Conservation (phyloP, 2,329 filamentous ascomycete species). For the Huntiella bhutanensis region DNA sequence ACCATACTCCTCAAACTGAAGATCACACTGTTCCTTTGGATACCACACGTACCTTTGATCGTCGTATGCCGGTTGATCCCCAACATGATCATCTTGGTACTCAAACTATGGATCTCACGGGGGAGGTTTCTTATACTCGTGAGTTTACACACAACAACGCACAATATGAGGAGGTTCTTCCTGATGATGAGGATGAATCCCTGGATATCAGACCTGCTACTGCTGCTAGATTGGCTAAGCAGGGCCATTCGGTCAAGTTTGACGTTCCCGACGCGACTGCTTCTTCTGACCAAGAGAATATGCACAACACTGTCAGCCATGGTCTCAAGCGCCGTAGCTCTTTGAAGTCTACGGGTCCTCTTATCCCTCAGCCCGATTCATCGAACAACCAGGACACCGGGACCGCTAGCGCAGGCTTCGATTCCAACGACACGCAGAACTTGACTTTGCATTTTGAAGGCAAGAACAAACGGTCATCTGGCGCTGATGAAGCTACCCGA, state of each 20-base stretch:
- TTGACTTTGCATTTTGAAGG: slow-evolving; percentile 13
- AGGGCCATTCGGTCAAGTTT: slow-evolving; percentile 15
- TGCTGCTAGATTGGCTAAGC: background rate
- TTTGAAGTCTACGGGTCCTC: slow-evolving; percentile 8
- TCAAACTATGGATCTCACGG: slow-evolving; percentile 94
- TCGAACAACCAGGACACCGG: slow-evolving; percentile 11
- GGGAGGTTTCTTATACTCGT: slow-evolving; percentile 33
- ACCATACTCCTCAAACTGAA: slow-evolving; percentile 33
- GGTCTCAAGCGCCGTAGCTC: slow-evolving; percentile 24
- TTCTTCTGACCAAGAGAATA: slow-evolving; percentile 15
- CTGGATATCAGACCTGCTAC: slow-evolving; percentile 1
- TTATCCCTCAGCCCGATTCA: background rate
- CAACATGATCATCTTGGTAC: slow-evolving; percentile 45
- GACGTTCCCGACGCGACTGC: slow-evolving; percentile 22
- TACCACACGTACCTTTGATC: slow-evolving; percentile 21
- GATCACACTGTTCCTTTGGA: slow-evolving; percentile 20
- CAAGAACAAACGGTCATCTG: slow-evolving; percentile 12
- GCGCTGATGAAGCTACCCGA: slow-evolving; percentile 9
- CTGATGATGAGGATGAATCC: slow-evolving; percentile 11
- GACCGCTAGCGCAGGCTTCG: slow-evolving; percentile 13
- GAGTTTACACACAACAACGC: slow-evolving; percentile 17
- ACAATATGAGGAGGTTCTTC: slow-evolving; percentile 11
- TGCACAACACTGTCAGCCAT: slow-evolving; percentile 18
- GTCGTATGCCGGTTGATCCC: slow-evolving; percentile 14
- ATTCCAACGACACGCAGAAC: slow-evolving; percentile 15